Conservation (phyloP, 2,329 filamentous ascomycete species). For the Stagonosporopsis rhizophila region DNA sequence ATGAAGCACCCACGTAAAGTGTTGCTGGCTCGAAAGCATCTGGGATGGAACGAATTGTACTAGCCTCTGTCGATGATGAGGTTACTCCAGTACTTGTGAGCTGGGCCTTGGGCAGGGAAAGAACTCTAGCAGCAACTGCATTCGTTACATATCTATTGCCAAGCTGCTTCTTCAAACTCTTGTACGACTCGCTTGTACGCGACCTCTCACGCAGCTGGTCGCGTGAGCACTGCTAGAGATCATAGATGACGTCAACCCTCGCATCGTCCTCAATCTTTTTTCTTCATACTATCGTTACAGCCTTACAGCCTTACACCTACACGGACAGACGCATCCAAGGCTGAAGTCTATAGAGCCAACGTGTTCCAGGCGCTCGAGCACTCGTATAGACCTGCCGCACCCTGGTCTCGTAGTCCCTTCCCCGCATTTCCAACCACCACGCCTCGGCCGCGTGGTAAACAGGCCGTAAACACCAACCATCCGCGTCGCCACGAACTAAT, state of each 20-base stretch:
- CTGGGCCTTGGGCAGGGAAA: too few species aligned
- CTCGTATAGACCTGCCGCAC: too few species aligned
- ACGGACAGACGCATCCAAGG: neutral
- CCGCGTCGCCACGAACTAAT: neutral
- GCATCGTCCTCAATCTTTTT: neutral
- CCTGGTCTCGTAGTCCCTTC: slow-evolving; percentile 1
- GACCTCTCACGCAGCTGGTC: slow-evolving; percentile 6
- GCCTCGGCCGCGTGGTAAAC: neutral
- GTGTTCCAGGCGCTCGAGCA: too few species aligned
- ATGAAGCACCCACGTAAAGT: too few species aligned
- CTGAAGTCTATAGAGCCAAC: too few species aligned
- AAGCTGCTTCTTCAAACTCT: too few species aligned
- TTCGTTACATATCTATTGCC: too few species aligned
- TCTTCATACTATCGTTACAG: neutral
- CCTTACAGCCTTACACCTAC: neutral
- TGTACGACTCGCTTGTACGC: too few species aligned
- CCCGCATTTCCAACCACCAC: slow-evolving; percentile 9
- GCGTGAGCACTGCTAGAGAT: neutral
- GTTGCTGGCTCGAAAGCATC: too few species aligned
- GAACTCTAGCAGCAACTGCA: too few species aligned
- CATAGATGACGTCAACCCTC: slow-evolving; percentile 6
- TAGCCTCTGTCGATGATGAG: neutral
- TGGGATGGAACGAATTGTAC: neutral
- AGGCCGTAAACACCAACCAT: neutral
- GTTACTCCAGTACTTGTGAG: neutral